These are phyloP conservation scores for Ogataea methylovora DNA, from an alignment of 805 yeast genomes.

Conservation along the genomic window DNA sequence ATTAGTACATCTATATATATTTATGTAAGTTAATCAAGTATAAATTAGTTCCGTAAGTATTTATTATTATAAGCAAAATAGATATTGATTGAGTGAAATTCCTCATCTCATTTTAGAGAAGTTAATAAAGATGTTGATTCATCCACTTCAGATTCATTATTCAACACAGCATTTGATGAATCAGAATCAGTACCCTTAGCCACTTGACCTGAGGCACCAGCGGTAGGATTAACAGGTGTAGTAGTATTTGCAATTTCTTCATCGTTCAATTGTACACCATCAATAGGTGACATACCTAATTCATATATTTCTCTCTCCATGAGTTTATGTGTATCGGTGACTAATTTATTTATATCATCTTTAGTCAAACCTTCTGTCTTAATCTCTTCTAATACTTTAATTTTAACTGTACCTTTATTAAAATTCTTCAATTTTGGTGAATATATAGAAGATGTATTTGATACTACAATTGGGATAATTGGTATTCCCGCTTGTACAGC, in stretches of 20 bases:
- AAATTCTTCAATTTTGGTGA: slow-evolving; percentile 56
- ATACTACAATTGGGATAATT: slow-evolving; percentile 78
- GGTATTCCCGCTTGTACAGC: slow-evolving; percentile 92
- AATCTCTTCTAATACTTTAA: slow-evolving; percentile 79
- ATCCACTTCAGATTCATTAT: background rate
- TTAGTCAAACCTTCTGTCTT: slow-evolving; percentile 60
- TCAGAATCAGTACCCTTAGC: background rate
- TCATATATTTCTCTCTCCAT: slow-evolving; percentile 43
- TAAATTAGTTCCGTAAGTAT: too few species aligned
- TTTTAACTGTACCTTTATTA: slow-evolving; percentile 65
- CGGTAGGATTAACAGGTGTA: background rate
- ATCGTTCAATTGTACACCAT: background rate
- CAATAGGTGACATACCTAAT: slow-evolving; percentile 33
- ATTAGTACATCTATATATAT: too few species aligned
- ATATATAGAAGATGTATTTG: slow-evolving; percentile 75
- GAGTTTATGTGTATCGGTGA: slow-evolving; percentile 43
- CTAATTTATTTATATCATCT: slow-evolving; percentile 61
- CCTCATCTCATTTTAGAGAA: background rate
- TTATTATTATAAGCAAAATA: too few species aligned
- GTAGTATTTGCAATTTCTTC: background rate
- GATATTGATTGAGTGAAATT: background rate
- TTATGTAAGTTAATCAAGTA: too few species aligned
- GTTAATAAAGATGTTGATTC: background rate
- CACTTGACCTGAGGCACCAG: background rate
- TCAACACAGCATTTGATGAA: background rate